These are phyloP conservation scores for Candida jianshihensis DNA, from an alignment of 805 yeast genomes.

Conservation along the genomic window DNA sequence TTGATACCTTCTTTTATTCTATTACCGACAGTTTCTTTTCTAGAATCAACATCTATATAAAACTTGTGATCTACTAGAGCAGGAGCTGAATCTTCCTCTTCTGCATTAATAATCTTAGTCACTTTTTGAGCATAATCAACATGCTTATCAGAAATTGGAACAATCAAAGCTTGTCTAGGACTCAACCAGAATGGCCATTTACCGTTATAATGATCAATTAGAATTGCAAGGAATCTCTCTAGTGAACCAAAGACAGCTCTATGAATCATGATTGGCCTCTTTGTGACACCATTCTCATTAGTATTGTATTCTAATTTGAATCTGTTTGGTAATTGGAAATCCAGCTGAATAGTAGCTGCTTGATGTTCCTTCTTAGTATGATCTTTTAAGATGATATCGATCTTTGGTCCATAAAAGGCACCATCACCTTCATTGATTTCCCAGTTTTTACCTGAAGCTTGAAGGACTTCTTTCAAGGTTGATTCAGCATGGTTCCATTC, in stretches of 20 bases:
- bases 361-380: conserved; percentile 79
- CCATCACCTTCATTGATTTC: conserved; percentile 86
- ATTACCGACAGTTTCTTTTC: conserved; percentile 72
- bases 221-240: conserved; percentile 85
- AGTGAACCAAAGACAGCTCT: conserved; percentile 93
- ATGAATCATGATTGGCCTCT: conserved; percentile 89
- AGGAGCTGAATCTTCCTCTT: conserved; percentile 34
- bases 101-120: conserved; percentile 43
- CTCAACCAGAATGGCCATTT: conserved; percentile 98
- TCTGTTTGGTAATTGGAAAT: conserved; percentile 86
- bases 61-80: conserved; percentile 55
- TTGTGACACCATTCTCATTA: conserved; percentile 40
- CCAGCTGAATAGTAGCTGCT: conserved; percentile 92
- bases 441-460: conserved; percentile 54
- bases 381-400: conserved; percentile 80
- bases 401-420: conserved; percentile 93
- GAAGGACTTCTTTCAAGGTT: conserved; percentile 53
- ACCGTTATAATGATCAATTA: conserved; percentile 85
- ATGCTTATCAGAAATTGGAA: conserved; percentile 71
- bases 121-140: conserved; percentile 45
- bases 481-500: conserved; percentile 84
- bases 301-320: conserved; percentile 65
- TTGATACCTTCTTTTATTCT: conserved; percentile 73
- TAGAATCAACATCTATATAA: conserved; percentile 66
- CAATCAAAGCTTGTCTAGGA: conserved; percentile 81